A percentile compares a stretch with the other conserved stretches of the same genome.
These are phyloP conservation scores for Citrus sp. DNA, from an alignment of 345 rosid species.

Conservation along the genomic window DNA sequence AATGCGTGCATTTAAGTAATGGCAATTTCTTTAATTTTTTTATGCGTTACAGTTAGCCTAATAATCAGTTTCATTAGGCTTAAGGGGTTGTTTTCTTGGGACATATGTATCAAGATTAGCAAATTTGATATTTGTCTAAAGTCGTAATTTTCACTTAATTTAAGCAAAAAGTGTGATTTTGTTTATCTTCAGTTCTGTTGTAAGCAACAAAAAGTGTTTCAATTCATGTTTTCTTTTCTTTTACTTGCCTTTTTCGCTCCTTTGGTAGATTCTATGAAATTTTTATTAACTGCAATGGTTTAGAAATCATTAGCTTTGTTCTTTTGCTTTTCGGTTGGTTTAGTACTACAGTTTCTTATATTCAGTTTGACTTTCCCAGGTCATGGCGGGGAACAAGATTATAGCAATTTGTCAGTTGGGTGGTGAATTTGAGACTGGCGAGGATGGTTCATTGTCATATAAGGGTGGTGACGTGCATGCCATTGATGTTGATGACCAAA, in stretches of 20 bases:
- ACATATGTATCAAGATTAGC: background rate
- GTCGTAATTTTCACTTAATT: background rate
- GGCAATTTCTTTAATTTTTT: too few species aligned
- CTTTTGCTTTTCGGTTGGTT: background rate
- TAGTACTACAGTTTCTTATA: background rate
- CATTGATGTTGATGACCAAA: constrained; percentile 55
- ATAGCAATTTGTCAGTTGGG: constrained; percentile 70
- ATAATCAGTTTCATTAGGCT: background rate
- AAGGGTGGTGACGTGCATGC: constrained; percentile 69
- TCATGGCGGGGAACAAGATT: constrained; percentile 57
- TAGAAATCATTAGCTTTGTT: background rate
- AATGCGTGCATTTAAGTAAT: too few species aligned
- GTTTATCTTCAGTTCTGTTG: background rate
- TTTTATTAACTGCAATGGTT: background rate
- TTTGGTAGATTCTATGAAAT: too few species aligned
- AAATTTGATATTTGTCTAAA: background rate
- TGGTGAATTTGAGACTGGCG: constrained; percentile 50
- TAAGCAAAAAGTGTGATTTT: background rate
- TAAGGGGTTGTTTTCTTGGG: background rate
- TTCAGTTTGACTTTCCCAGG: constrained; percentile 23
- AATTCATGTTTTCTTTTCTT: background rate
- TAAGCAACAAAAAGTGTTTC: background rate
- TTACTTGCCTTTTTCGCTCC: background rate
- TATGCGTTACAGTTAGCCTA: too few species aligned
- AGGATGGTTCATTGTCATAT: constrained; percentile 46